Percentiles rank a stretch among this genome's conserved stretches.
Evolutionary conservation across 2,329 filamentous ascomycete species (phyloP).

Genomic region (Dactylellina leptospora): DNA sequence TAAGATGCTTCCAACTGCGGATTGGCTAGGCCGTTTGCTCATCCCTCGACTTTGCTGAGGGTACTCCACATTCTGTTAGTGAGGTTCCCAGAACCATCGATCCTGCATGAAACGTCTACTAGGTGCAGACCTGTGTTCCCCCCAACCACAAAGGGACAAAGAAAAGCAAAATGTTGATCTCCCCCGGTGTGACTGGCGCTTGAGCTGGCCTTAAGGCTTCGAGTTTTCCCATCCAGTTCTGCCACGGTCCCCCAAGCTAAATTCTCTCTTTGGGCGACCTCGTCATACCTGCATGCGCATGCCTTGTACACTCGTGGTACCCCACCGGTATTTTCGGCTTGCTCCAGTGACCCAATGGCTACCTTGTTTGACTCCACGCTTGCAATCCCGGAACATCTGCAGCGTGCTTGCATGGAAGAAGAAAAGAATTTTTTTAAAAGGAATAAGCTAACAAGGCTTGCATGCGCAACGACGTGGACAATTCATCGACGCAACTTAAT

Average conservation of each 20-base stretch:
- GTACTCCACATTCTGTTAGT: slow-evolving; percentile 12
- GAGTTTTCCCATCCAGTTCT: slow-evolving; percentile 44
- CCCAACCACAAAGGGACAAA: slow-evolving; percentile 24
- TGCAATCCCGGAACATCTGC: slow-evolving; percentile 38
- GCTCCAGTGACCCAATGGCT: slow-evolving; percentile 26
- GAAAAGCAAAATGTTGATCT: slow-evolving; percentile 12
- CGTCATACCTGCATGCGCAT: slow-evolving; percentile 52
- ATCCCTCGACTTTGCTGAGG: slow-evolving; percentile 18
- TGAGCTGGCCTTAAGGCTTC: slow-evolving; percentile 44
- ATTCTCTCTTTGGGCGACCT: slow-evolving; percentile 32
- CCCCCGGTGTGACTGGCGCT: slow-evolving; percentile 46
- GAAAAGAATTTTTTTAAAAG: slow-evolving; percentile 41
- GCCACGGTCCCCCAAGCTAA: slow-evolving; percentile 10
- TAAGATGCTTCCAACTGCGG: slow-evolving; percentile 19
- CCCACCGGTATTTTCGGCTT: slow-evolving; percentile 17
- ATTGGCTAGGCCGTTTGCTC: slow-evolving; percentile 31
- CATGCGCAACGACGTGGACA: slow-evolving; percentile 54
- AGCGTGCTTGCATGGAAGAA: slow-evolving; percentile 32
- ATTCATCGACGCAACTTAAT: slow-evolving; percentile 50
- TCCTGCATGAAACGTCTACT: slow-evolving; percentile 54
- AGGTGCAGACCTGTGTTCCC: slow-evolving; percentile 44
- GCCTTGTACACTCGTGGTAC: slow-evolving; percentile 48
- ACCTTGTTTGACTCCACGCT: slow-evolving; percentile 47
- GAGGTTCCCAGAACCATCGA: slow-evolving; percentile 41
- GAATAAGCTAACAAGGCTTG: slow-evolving; percentile 51